phyloP scores from a whole-genome alignment of 108 stramenopile genomes.

The Nitzschia putrida region DNA sequence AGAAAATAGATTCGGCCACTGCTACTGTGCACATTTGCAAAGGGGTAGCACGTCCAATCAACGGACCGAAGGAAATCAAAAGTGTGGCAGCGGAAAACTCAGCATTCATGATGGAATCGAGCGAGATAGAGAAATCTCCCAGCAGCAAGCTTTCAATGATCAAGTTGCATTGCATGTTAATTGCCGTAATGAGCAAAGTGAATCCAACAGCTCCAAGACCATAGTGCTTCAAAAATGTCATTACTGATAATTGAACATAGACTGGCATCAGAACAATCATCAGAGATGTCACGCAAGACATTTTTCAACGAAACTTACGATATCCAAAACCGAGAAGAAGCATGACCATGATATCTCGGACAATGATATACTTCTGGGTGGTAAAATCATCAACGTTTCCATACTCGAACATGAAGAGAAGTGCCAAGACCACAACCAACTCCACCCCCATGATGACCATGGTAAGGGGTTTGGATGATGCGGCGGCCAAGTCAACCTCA shows the following conservation, averaged over 20 bases:
- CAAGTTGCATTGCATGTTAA: constrained; percentile 46
- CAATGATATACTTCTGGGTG: constrained; percentile 18
- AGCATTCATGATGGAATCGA: constrained; percentile 39
- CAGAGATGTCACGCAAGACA: not conserved
- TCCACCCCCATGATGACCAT: constrained; percentile 3
- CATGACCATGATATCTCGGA: constrained; percentile 53
- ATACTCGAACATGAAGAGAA: constrained; percentile 10
- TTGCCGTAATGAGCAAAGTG: constrained; percentile 41
- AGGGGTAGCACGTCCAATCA: constrained; percentile 51
- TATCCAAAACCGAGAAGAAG: constrained; percentile 60
- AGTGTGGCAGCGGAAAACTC: constrained; percentile 55
- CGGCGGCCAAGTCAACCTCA: not conserved
- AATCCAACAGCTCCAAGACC: constrained; percentile 53
- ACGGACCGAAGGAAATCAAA: constrained; percentile 57
- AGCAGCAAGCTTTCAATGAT: constrained; percentile 31
- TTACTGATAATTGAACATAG: constrained; percentile 19
- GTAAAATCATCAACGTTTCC: not conserved
- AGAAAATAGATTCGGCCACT: constrained; percentile 39
- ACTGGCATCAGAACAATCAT: not conserved
- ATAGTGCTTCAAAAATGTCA: constrained; percentile 60
- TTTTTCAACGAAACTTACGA: not conserved
- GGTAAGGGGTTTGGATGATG: not conserved
- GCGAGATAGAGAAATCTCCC: constrained; percentile 14
- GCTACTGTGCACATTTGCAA: constrained; percentile 45
- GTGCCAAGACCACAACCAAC: constrained; percentile 5